Conservation (phyloP, 148 eudicot genomes). For the Silene latifolia region DNA sequence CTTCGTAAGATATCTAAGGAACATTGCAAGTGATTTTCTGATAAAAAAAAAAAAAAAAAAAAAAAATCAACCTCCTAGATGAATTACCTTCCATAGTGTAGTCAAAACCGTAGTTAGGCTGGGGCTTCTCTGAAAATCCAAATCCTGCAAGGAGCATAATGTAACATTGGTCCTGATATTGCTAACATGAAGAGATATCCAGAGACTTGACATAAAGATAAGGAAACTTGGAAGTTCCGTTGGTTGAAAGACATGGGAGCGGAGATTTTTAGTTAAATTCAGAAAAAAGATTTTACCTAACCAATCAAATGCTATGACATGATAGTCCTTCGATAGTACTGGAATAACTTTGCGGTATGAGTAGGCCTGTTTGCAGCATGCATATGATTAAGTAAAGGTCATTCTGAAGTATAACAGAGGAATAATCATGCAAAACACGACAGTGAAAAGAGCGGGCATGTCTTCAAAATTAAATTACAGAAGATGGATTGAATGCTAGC, state of each 20-base stretch:
- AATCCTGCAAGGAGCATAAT: slow-evolving; percentile 54
- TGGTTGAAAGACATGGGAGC: not conserved
- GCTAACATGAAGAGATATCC: not conserved
- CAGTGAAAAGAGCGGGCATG: not conserved
- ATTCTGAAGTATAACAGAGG: slow-evolving; percentile 10
- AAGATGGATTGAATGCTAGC: not conserved
- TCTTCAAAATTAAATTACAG: not conserved
- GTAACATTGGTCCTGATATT: not conserved
- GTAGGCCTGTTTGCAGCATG: slow-evolving; percentile 69
- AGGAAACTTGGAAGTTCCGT: not conserved
- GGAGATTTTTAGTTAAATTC: not conserved
- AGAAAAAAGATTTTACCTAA: slow-evolving; percentile 51
- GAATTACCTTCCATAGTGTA: slow-evolving; percentile 74
- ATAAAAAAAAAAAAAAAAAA: too few species aligned
- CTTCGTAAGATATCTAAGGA: not conserved
- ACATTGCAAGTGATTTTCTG: not conserved
- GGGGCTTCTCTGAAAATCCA: slow-evolving; percentile 98
- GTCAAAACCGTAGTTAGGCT: slow-evolving; percentile 88
- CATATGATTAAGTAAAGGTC: slow-evolving; percentile 21
- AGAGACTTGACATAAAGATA: not conserved
- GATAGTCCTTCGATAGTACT: slow-evolving; percentile 69
- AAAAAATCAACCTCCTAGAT: not conserved
- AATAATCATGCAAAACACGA: not conserved
- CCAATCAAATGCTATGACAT: slow-evolving; percentile 94
- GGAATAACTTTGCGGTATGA: slow-evolving; percentile 91